Conservation (phyloP, 208 protist species). For the Leishmania turanica region DNA sequence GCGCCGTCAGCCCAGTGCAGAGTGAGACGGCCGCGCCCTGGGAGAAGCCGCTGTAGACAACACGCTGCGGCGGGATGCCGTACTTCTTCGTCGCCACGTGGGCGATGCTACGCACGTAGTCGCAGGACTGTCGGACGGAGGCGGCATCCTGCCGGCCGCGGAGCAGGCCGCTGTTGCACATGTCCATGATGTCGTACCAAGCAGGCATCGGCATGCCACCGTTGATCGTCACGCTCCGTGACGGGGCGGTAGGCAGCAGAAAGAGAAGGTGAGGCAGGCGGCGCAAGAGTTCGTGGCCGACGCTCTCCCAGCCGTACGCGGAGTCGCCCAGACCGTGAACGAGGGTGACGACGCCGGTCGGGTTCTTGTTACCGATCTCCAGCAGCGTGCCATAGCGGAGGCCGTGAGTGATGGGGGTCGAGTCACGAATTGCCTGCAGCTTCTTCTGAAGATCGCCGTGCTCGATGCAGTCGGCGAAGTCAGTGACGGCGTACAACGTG, state of each 20-base stretch:
- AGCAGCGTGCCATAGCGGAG: slow-evolving; percentile 70
- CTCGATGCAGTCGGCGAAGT: slow-evolving; percentile 76
- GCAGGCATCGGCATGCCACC: slow-evolving; percentile 81
- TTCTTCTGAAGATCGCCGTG: slow-evolving; percentile 65
- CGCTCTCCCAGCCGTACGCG: slow-evolving; percentile 87
- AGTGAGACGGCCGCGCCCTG: slow-evolving; percentile 90
- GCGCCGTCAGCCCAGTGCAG: slow-evolving; percentile 59
- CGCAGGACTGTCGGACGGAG: slow-evolving; percentile 55
- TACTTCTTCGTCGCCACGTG: slow-evolving; percentile 47
- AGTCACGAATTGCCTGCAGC: slow-evolving; percentile 47
- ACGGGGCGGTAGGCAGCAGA: slow-evolving; percentile 88
- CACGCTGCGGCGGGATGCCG: slow-evolving; percentile 65
- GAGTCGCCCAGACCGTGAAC: slow-evolving; percentile 92
- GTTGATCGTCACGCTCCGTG: slow-evolving; percentile 89
- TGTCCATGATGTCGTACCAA: slow-evolving; percentile 91
- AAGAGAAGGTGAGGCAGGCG: slow-evolving; percentile 89
- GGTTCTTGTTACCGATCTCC: slow-evolving; percentile 71
- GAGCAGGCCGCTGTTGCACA: slow-evolving; percentile 38
- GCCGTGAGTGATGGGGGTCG: slow-evolving; percentile 50
- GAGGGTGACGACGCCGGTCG: slow-evolving; percentile 87
- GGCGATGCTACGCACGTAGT: slow-evolving; percentile 77
- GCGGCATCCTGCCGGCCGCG: slow-evolving; percentile 44
- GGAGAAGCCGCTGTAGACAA: slow-evolving; percentile 93
- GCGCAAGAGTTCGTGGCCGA: slow-evolving; percentile 57
- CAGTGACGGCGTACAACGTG: slow-evolving; percentile 59